Evolutionary conservation across 2,329 filamentous ascomycete species (phyloP).

Genomic region (Cytospora schulzeri): DNA sequence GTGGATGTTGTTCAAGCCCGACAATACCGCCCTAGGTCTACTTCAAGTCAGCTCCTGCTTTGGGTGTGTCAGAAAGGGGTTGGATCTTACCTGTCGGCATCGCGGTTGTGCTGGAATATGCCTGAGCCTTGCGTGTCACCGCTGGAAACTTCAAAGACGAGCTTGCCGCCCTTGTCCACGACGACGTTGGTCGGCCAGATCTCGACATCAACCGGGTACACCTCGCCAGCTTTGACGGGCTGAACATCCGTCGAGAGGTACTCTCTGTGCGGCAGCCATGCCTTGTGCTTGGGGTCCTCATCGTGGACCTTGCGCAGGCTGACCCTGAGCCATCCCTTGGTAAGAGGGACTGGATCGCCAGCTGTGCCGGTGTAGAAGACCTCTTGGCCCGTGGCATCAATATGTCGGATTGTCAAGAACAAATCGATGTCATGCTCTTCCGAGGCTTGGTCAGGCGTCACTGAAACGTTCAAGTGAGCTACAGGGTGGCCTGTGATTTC

Average conservation of each 20-base stretch:
- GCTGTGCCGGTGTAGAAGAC: conserved; percentile 67
- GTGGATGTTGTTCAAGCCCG: conserved; percentile 58
- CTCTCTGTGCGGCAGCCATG: conserved; percentile 59
- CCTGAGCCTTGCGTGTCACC: conserved; percentile 63
- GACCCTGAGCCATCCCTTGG: conserved; percentile 66
- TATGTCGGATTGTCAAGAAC: conserved; percentile 64
- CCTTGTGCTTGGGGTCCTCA: conserved; percentile 52
- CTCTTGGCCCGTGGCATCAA: conserved; percentile 56
- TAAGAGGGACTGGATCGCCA: conserved; percentile 63
- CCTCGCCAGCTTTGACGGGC: conserved; percentile 54
- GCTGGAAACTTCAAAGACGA: conserved; percentile 58
- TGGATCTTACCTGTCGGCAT: conserved; percentile 45
- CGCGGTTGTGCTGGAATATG: conserved; percentile 56
- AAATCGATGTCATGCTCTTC: conserved; percentile 58
- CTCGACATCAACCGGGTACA: conserved; percentile 64
- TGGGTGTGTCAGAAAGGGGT: background rate
- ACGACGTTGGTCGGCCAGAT: conserved; percentile 67
- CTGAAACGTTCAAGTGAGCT: conserved; percentile 65
- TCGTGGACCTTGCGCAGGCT: conserved; percentile 57
- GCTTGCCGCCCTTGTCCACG: conserved; percentile 48
- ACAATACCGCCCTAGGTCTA: conserved; percentile 51
- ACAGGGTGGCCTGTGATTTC: conserved; percentile 71
- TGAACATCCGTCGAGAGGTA: conserved; percentile 60
- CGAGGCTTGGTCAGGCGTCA: conserved; percentile 54
- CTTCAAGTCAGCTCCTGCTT: conserved; percentile 6